Evolutionary conservation across 179 eudicot genomes (phyloP).

Genomic region (Silene noctiflora): DNA sequence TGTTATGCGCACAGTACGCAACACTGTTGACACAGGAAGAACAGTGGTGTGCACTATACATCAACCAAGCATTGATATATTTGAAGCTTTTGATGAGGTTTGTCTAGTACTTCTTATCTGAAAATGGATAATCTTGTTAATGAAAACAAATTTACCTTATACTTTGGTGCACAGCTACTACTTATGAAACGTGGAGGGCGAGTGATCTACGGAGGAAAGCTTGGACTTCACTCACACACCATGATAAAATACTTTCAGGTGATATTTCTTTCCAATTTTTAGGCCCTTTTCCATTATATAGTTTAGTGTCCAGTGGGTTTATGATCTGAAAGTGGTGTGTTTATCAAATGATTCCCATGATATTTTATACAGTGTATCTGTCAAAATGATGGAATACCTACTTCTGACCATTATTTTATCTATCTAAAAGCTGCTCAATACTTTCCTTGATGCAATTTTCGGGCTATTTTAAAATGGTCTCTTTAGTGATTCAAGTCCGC

Average conservation of each 20-base stretch:
- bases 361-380: no score
- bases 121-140: neutral
- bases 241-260: slow-evolving; percentile 88
- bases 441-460: no score
- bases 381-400: no score
- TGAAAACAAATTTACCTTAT: slow-evolving; percentile 3
- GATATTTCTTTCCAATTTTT: neutral
- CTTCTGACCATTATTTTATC: no score
- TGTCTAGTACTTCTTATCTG: slow-evolving; percentile 7
- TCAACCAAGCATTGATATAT: slow-evolving; percentile 89
- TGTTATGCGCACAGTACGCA: slow-evolving; percentile 93
- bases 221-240: slow-evolving; percentile 65
- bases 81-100: slow-evolving; percentile 97
- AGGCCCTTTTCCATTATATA: neutral
- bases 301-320: neutral
- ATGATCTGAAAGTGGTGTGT: no score
- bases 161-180: slow-evolving; percentile 54
- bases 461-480: no score
- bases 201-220: slow-evolving; percentile 87
- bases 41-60: slow-evolving; percentile 95
- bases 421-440: no score
- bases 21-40: slow-evolving; percentile 95
- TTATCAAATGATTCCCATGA: no score
- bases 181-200: slow-evolving; percentile 94
- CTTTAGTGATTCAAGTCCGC: no score